Base-by-base conservation (phyloP, 345 rosid genomes). In the Euphorbia lathyris region DNA sequence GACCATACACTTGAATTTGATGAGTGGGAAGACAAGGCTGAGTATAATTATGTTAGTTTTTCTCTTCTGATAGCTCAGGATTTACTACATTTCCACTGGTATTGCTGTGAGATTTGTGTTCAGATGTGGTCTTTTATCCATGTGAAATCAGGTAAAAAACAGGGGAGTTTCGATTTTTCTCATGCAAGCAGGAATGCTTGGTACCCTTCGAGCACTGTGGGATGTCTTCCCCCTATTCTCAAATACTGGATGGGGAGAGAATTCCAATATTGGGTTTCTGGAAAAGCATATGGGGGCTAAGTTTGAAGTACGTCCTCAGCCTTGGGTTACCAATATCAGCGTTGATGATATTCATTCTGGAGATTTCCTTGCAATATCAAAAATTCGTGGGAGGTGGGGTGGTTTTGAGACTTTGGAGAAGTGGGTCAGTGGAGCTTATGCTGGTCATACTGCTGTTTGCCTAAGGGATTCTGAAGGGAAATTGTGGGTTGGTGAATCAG, bases 361-460 rank as follows among this genome's bases (percentile, higher is more conserved):
- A 17, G 98, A 96, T 82, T 83, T 96, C 51, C 86, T 92, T 66
- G 99, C 91, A 12, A 72, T 96, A 67, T 96, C 98, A 22, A 96
- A 92, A 78, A 89, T 88, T 72, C 94, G 97, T 67, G 97, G 92
- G 25, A 80, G 94, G 43, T 90, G 94, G 97, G 97, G 94, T 79
- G 99, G 97, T 63, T 95, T 95, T 79, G 98, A 95, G 85, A 95
- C 98, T 38, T 76, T 95, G 48, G 98, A 95, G 89, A 95, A 95
- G 84, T 92, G 99, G 99, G 99, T 95, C 34, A 95, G 94, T 60
- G 99, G 99, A 73, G 82, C 99, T 30, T 95, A 90, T 84, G 99
- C 98, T 77, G 98, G 99, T 62, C 99, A 92, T 77, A 66, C 86
- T 72, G 97, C 99, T 80, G 80, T 95, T 74, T 92, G 93, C 76